A percentile compares a stretch with the other conserved stretches of the same genome.
Evolutionary conservation across 1,284 basidiomycete species (phyloP).

Genomic region (Cutaneotrichosporon sp.): DNA sequence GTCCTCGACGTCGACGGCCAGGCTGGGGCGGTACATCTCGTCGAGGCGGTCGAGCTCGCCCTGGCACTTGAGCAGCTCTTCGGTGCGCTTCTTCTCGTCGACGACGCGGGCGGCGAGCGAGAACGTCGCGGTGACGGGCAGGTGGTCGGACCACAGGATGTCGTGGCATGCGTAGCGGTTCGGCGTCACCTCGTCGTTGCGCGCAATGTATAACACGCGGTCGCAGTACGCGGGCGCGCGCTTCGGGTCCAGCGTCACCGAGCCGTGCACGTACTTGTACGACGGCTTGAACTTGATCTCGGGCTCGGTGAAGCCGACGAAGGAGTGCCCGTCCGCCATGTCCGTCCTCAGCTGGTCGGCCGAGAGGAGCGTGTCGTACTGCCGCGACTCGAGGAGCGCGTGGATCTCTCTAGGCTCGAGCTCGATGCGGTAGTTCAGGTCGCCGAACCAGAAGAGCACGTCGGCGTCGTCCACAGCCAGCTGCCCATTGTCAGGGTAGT

Average conservation of each 20-base stretch:
- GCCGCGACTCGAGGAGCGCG: conserved; percentile 32
- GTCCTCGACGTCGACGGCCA: conserved; percentile 56
- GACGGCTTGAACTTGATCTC: conserved; percentile 45
- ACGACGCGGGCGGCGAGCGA: conserved; percentile 29
- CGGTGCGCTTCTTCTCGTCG: conserved; percentile 36
- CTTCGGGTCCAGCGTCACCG: conserved; percentile 38
- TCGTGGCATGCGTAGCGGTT: conserved; percentile 37
- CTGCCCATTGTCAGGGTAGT: conserved; percentile 28
- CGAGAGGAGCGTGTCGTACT: conserved; percentile 38
- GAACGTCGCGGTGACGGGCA: conserved; percentile 38
- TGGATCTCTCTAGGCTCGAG: conserved; percentile 35
- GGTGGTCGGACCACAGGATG: conserved; percentile 49
- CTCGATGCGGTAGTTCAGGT: conserved; percentile 48
- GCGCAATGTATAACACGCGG: conserved; percentile 34
- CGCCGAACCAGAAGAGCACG: conserved; percentile 49
- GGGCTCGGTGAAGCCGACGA: conserved; percentile 39
- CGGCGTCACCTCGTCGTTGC: conserved; percentile 19
- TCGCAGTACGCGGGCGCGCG: conserved; percentile 49
- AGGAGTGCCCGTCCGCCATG: conserved; percentile 39
- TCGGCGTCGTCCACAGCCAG: conserved; percentile 38
- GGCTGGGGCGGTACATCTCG: conserved; percentile 55
- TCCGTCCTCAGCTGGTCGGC: conserved; percentile 44
- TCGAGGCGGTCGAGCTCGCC: conserved; percentile 54
- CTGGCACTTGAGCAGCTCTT: conserved; percentile 49
- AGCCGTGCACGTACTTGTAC: conserved; percentile 50